Percentiles rank a stretch among this genome's conserved stretches.
Conservation (phyloP, 2,329 filamentous ascomycete species). For the Ceratocystis destructans region DNA sequence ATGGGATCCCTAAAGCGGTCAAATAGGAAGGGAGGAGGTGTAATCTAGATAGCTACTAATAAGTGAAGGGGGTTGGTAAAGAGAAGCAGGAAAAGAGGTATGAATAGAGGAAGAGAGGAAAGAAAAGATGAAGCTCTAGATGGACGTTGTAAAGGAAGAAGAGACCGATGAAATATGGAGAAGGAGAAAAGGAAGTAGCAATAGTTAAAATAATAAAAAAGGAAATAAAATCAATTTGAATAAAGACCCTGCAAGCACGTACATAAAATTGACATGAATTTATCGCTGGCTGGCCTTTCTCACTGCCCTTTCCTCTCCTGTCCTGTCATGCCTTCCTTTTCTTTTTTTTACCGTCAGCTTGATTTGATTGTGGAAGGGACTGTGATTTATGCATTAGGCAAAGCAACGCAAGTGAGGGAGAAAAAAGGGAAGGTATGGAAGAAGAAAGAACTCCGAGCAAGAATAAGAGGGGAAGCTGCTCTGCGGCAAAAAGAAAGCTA, state of each 20-base stretch:
- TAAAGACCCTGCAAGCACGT: not conserved
- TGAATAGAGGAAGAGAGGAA: not conserved
- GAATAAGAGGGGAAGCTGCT: constrained; percentile 5
- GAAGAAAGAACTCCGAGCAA: constrained; percentile 3
- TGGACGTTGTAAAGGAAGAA: not conserved
- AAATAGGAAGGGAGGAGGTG: not conserved
- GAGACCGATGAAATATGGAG: constrained; percentile 1
- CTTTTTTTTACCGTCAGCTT: not conserved
- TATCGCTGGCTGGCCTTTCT: not conserved
- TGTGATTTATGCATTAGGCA: constrained; percentile 7
- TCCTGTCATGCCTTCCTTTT: not conserved
- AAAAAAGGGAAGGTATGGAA: not conserved
- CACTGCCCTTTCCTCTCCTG: not conserved
- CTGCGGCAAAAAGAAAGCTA: not conserved
- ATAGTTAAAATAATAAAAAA: constrained; percentile 8
- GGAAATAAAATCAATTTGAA: not conserved
- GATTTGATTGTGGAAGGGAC: constrained; percentile 4
- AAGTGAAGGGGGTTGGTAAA: not conserved
- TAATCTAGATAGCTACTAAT: not conserved
- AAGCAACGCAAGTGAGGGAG: not conserved
- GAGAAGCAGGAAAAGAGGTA: not conserved
- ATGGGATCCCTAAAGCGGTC: not conserved
- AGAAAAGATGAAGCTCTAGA: not conserved
- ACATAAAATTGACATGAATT: not conserved
- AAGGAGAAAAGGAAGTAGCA: not conserved